Evolutionary conservation across 352 stramenopile genomes (phyloP).

Genomic region (Globisporangium abappressorium): DNA sequence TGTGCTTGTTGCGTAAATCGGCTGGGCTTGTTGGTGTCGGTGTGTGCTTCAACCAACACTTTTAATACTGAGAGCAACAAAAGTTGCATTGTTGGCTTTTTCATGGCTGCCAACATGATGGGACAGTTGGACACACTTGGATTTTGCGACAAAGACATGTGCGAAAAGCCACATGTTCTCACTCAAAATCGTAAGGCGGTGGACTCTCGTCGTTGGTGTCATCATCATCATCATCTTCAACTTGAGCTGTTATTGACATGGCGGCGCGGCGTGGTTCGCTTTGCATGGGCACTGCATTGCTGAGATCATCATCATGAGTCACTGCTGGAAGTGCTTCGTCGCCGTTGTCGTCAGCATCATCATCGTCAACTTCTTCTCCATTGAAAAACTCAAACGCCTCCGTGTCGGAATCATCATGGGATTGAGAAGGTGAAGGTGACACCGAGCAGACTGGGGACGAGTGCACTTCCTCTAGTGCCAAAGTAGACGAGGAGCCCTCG

Average conservation of each 20-base stretch:
- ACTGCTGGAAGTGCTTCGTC: background rate
- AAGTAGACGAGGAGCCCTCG: background rate
- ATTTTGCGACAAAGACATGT: slow-evolving; percentile 8
- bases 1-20: no score
- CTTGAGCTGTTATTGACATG: background rate
- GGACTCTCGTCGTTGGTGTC: background rate
- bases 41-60: no score
- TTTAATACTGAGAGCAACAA: background rate
- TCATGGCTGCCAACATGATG: background rate
- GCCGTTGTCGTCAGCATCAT: background rate
- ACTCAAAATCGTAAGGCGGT: background rate
- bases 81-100: background rate
- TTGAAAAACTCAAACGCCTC: slow-evolving; percentile 14
- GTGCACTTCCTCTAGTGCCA: background rate
- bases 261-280: background rate
- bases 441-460: background rate
- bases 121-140: background rate
- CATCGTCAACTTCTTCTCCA: slow-evolving; percentile 1
- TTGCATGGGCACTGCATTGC: background rate
- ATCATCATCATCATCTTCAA: slow-evolving; percentile 4
- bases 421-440: no score
- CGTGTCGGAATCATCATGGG: background rate
- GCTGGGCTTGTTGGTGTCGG: background rate
- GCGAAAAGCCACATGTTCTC: background rate
- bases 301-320: background rate